These are phyloP conservation scores for Neoboletus subvelutipes DNA, from an alignment of 768 basidiomycete species.

Conservation along the genomic window DNA sequence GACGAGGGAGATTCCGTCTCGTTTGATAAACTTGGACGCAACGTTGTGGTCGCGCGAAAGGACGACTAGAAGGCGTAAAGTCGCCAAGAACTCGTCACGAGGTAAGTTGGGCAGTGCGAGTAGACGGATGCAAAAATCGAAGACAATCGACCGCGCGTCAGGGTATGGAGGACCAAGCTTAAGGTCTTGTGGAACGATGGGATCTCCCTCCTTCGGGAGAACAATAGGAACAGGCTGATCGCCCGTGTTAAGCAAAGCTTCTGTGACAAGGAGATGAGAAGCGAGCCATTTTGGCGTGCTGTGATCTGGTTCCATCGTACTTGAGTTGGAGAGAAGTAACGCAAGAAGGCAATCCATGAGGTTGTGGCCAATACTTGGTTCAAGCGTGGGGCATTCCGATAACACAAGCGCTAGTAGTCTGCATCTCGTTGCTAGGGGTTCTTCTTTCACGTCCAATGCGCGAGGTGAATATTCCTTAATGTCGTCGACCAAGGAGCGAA, in stretches of 20 bases:
- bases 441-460: slow-evolving; percentile 70
- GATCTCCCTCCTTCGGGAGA: slow-evolving; percentile 71
- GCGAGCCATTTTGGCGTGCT: slow-evolving; percentile 83
- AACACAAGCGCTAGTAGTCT: slow-evolving; percentile 84
- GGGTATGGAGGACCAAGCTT: slow-evolving; percentile 58
- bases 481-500: slow-evolving; percentile 74
- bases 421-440: slow-evolving; percentile 76
- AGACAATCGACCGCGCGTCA: slow-evolving; percentile 64
- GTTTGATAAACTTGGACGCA: slow-evolving; percentile 66
- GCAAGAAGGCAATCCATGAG: slow-evolving; percentile 71
- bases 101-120: slow-evolving; percentile 62
- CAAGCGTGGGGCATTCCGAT: slow-evolving; percentile 66
- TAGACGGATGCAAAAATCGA: slow-evolving; percentile 75
- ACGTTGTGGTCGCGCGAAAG: slow-evolving; percentile 71
- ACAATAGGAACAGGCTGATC: slow-evolving; percentile 67
- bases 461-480: slow-evolving; percentile 65
- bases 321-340: slow-evolving; percentile 57
- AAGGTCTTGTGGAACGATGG: slow-evolving; percentile 50
- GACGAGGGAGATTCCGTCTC: slow-evolving; percentile 59
- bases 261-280: slow-evolving; percentile 79
- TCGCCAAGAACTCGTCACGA: slow-evolving; percentile 79
- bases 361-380: slow-evolving; percentile 52
- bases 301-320: slow-evolving; percentile 51
- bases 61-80: slow-evolving; percentile 78
- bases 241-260: slow-evolving; percentile 74